Conservation (phyloP, 2,329 filamentous ascomycete genomes). For the Onygena corvina region DNA sequence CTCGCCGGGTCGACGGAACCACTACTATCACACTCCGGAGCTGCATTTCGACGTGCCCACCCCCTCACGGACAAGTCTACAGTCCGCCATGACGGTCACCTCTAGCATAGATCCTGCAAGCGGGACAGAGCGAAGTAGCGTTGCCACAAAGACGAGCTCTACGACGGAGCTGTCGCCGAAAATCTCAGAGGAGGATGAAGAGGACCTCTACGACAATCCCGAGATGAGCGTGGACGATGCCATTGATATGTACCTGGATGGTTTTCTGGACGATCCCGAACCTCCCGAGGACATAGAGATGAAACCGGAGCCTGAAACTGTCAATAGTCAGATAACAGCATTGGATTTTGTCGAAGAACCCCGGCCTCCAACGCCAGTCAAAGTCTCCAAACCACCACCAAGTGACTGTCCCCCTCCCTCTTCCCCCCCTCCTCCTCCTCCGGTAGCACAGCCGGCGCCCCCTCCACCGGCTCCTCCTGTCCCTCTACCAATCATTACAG, state of each 20-base stretch:
- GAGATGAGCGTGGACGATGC: constrained; percentile 50
- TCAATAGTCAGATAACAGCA: too few species aligned
- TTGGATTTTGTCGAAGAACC: not conserved
- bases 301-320: too few species aligned
- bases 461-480: not conserved
- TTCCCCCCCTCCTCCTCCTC: not conserved
- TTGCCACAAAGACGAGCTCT: constrained; percentile 67
- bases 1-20: not conserved
- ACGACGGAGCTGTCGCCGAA: constrained; percentile 47
- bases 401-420: not conserved
- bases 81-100: constrained; percentile 46
- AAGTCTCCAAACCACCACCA: not conserved
- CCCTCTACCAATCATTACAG: constrained; percentile 18
- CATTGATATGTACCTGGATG: constrained; percentile 49
- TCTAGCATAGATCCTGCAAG: constrained; percentile 47
- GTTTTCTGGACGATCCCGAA: constrained; percentile 36
- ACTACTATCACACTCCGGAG: constrained; percentile 21
- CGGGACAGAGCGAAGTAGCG: constrained; percentile 71
- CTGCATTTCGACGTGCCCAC: constrained; percentile 20
- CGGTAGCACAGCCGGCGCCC: not conserved
- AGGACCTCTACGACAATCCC: constrained; percentile 45
- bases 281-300: constrained; percentile 31
- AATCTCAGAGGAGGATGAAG: constrained; percentile 50
- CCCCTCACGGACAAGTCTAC: constrained; percentile 44
- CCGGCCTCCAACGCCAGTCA: constrained; percentile 16